These are phyloP conservation scores for Neopestalotiopsis sp. DNA, from an alignment of 2,329 filamentous ascomycete species.

Conservation along the genomic window DNA sequence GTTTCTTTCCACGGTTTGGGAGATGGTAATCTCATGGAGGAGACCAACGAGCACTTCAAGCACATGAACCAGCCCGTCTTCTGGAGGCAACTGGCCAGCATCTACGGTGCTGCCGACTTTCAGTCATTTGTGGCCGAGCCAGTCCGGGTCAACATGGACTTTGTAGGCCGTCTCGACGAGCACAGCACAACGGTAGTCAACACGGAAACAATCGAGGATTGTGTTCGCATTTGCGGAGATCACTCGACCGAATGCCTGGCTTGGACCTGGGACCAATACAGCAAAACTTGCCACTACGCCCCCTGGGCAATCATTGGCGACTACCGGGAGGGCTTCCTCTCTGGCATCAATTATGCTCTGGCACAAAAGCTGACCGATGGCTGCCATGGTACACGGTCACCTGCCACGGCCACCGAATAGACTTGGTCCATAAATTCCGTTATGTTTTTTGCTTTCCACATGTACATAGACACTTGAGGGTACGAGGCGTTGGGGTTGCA, in stretches of 20 bases:
- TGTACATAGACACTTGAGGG: slow-evolving; percentile 12
- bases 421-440: not conserved
- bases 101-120: slow-evolving; percentile 50
- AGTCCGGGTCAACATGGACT: slow-evolving; percentile 48
- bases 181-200: slow-evolving; percentile 42
- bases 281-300: slow-evolving; percentile 48
- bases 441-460: slow-evolving; percentile 1
- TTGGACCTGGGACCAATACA: slow-evolving; percentile 54
- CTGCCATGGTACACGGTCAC: slow-evolving; percentile 31
- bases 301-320: slow-evolving; percentile 58
- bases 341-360: slow-evolving; percentile 44
- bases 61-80: slow-evolving; percentile 46
- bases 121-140: slow-evolving; percentile 42
- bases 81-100: slow-evolving; percentile 57
- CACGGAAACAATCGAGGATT: slow-evolving; percentile 47
- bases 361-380: slow-evolving; percentile 30
- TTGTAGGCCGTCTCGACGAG: slow-evolving; percentile 57
- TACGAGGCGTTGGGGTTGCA: slow-evolving; percentile 11
- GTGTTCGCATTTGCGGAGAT: slow-evolving; percentile 48
- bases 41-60: slow-evolving; percentile 48
- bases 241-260: slow-evolving; percentile 51
- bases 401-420: slow-evolving; percentile 14
- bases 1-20: slow-evolving; percentile 59
- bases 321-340: slow-evolving; percentile 37
- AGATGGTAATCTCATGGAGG: slow-evolving; percentile 49